Conservation (phyloP, 2,329 filamentous ascomycete species). For the Alternaria sp. region DNA sequence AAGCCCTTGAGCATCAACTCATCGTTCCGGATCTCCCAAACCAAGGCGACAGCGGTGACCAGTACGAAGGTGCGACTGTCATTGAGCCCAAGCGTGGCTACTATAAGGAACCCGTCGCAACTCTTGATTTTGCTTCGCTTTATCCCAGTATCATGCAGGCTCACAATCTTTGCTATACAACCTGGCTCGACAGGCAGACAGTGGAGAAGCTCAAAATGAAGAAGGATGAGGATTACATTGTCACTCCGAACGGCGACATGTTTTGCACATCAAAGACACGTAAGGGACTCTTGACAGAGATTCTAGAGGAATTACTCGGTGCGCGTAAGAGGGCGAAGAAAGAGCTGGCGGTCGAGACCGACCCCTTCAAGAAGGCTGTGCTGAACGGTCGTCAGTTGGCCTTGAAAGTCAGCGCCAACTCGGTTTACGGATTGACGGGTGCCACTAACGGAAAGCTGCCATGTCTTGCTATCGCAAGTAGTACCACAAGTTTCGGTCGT, state of each 20-base stretch:
- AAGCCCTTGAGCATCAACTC: slow-evolving; percentile 89
- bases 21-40: slow-evolving; percentile 87
- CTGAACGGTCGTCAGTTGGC: slow-evolving; percentile 96
- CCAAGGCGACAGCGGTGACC: slow-evolving; percentile 74
- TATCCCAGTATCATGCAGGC: slow-evolving; percentile 99
- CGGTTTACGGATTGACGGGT: slow-evolving; percentile 95
- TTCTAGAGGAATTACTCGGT: slow-evolving; percentile 90
- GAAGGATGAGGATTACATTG: slow-evolving; percentile 94
- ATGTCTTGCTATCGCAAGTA: slow-evolving; percentile 93
- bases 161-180: slow-evolving; percentile 98
- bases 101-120: slow-evolving; percentile 94
- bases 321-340: slow-evolving; percentile 95
- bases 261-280: slow-evolving; percentile 89
- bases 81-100: slow-evolving; percentile 94
- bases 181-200: slow-evolving; percentile 78
- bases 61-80: slow-evolving; percentile 97
- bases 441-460: slow-evolving; percentile 95
- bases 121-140: slow-evolving; percentile 96
- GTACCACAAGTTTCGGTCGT: slow-evolving; percentile 94
- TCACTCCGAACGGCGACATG: slow-evolving; percentile 92
- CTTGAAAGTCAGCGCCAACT: slow-evolving; percentile 96
- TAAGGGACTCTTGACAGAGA: slow-evolving; percentile 91
- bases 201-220: slow-evolving; percentile 79
- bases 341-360: slow-evolving; percentile 86
- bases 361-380: slow-evolving; percentile 97